Evolutionary conservation across 305 asterid genomes (phyloP).

Genomic region (Fraxinus platypoda): DNA sequence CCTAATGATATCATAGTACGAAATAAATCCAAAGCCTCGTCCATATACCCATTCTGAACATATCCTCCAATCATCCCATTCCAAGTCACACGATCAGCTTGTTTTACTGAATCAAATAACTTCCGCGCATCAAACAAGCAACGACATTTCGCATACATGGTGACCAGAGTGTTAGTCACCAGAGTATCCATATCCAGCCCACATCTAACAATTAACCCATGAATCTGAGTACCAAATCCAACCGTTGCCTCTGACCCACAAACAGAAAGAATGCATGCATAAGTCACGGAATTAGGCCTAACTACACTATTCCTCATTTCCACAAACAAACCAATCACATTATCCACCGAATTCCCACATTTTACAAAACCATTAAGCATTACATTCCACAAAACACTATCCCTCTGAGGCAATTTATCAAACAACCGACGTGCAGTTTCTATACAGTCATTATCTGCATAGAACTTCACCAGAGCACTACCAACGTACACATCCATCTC

Average conservation of each 20-base stretch:
- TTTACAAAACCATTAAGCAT: constrained; percentile 67
- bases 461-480: constrained; percentile 72
- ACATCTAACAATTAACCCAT: constrained; percentile 51
- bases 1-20: constrained; percentile 42
- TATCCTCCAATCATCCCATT: constrained; percentile 82
- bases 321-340: constrained; percentile 50
- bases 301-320: constrained; percentile 54
- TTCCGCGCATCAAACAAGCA: constrained; percentile 52
- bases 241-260: constrained; percentile 57
- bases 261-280: constrained; percentile 56
- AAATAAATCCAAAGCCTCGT: constrained; percentile 54
- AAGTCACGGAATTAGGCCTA: constrained; percentile 61
- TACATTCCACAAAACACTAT: constrained; percentile 74
- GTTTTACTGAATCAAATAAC: constrained; percentile 48
- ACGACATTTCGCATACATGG: constrained; percentile 70
- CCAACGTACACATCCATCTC: constrained; percentile 75
- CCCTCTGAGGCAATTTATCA: constrained; percentile 66
- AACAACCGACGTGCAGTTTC: constrained; percentile 56
- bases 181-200: constrained; percentile 62
- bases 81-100: constrained; percentile 58
- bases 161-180: constrained; percentile 63
- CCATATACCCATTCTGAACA: constrained; percentile 64
- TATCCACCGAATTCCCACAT: constrained; percentile 36
- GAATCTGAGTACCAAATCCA: constrained; percentile 58
- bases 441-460: constrained; percentile 57